Evolutionary conservation across 371 early-diverging fungal genomes (phyloP), one percentile per base, ranked within the genome.

Genomic region (Mycotypha africana): DNA sequence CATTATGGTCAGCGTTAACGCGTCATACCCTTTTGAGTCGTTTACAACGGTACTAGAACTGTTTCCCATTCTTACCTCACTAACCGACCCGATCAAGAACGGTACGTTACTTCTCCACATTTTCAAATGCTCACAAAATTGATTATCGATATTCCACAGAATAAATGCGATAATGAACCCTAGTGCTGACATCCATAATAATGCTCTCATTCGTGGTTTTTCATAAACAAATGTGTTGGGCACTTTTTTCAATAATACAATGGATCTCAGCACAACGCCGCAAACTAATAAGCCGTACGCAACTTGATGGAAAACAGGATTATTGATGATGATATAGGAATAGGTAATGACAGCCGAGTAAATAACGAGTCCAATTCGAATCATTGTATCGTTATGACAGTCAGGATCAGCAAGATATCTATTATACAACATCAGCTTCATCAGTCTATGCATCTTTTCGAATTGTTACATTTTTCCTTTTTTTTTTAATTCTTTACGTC

Each of bases 101-200:
- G 79, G 76, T 22, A 88, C 53, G 31, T 51, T 53, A 8, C 40
- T 37, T 33, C 89, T 57, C 45, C 72, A 51, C 7, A 46, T 56
- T 16, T 84, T 73, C 25, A 91, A 51, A 12, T 58, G 28, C 23
- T 48, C 37, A 50, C 92, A 91, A 44, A 73, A 78, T 19, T 72
- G 62, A 54, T 89, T 91, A 61, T 91, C 92, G 14, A 88, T 57
- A 47, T 87, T 88, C 92, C 92, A 91, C 28, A 88, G 60, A 3
- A 65, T 46, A 53, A 90, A 90, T 1, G 82, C 82, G 10, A 65
- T 23, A 17, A 71, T 62, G 51, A 83, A 84, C 14, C 81, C 62
- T 26, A 51, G 43, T 23, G 52, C 74, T 19, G 55, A 71, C 38
- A 46, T 48, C 49, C 60, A 60, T 35, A 74, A 51, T 39, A 61